Evolutionary conservation across 1,139 yeast genomes (phyloP).

Genomic region (Yamadazyma atmosphaerica): DNA sequence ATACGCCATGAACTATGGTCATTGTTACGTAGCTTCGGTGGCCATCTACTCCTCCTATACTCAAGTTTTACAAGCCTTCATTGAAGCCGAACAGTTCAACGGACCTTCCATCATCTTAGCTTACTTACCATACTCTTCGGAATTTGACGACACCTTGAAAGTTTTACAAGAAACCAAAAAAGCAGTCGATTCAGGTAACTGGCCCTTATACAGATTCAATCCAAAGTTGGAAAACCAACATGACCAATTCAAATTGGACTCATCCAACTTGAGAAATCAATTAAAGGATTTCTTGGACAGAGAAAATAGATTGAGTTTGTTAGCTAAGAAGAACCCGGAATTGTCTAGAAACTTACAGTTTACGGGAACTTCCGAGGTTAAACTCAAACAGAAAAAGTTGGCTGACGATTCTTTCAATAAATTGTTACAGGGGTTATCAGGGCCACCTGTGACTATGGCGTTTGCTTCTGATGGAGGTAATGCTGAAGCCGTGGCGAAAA

Average conservation of each 20-base stretch:
- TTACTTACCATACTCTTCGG: conserved; percentile 74
- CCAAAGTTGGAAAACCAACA: conserved; percentile 53
- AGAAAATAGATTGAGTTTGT: conserved; percentile 80
- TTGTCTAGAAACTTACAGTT: conserved; percentile 73
- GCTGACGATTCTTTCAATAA: conserved; percentile 79
- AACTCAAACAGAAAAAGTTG: conserved; percentile 59
- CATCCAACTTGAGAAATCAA: conserved; percentile 76
- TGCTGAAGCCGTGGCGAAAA: conserved; percentile 82
- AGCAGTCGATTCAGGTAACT: conserved; percentile 90
- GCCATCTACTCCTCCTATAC: conserved; percentile 94
- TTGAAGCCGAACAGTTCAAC: conserved; percentile 82
- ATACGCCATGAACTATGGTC: conserved; percentile 93
- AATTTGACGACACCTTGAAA: conserved; percentile 67
- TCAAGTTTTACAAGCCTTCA: conserved; percentile 82
- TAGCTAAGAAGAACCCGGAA: conserved; percentile 69
- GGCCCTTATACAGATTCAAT: conserved; percentile 91
- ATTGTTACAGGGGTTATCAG: conserved; percentile 82
- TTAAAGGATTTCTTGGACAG: conserved; percentile 81
- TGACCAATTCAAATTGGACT: conserved; percentile 74
- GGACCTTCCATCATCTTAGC: conserved; percentile 94
- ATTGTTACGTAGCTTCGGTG: conserved; percentile 89
- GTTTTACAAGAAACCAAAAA: conserved; percentile 83
- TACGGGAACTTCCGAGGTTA: conserved; percentile 59
- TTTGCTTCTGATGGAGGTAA: conserved; percentile 96
- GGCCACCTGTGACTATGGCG: conserved; percentile 88